A percentile compares a stretch with the other conserved stretches of the same genome.
These are phyloP conservation scores for Leccinum disarticulatum DNA, from an alignment of 768 basidiomycete genomes.

Conservation along the genomic window DNA sequence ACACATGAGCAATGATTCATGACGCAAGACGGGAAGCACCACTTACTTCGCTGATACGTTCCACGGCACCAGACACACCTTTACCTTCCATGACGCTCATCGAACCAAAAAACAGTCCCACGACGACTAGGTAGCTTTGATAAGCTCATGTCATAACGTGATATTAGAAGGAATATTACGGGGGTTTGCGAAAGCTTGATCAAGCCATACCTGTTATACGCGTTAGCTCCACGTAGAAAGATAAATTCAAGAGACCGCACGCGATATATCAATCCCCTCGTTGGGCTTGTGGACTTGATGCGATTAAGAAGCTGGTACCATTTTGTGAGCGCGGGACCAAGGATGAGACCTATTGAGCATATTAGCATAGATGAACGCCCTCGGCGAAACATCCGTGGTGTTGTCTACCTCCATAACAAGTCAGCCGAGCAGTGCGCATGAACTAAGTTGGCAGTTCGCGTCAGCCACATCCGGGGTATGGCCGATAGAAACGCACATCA, in stretches of 20 bases:
- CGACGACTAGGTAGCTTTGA: constrained; percentile 32
- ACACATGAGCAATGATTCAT: constrained; percentile 10
- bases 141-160: constrained; percentile 12
- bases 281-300: constrained; percentile 64
- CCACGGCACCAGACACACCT: constrained; percentile 47
- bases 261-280: constrained; percentile 57
- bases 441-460: constrained; percentile 38
- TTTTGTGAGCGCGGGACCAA: constrained; percentile 79
- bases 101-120: constrained; percentile 64
- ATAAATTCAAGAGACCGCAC: constrained; percentile 37
- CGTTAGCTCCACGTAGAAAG: neutral
- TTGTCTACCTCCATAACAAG: constrained; percentile 67
- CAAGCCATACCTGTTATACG: constrained; percentile 64
- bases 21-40: neutral
- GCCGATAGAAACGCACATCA: constrained; percentile 52
- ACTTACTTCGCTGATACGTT: constrained; percentile 42
- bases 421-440: constrained; percentile 59
- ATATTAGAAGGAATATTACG: constrained; percentile 33
- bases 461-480: neutral
- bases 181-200: constrained; percentile 79
- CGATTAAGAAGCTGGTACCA: constrained; percentile 78
- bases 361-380: neutral
- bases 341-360: constrained; percentile 52
- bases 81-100: constrained; percentile 85
- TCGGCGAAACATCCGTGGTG: neutral